Conservation (phyloP, 2,329 filamentous ascomycete species). For the Monascus ruber region DNA sequence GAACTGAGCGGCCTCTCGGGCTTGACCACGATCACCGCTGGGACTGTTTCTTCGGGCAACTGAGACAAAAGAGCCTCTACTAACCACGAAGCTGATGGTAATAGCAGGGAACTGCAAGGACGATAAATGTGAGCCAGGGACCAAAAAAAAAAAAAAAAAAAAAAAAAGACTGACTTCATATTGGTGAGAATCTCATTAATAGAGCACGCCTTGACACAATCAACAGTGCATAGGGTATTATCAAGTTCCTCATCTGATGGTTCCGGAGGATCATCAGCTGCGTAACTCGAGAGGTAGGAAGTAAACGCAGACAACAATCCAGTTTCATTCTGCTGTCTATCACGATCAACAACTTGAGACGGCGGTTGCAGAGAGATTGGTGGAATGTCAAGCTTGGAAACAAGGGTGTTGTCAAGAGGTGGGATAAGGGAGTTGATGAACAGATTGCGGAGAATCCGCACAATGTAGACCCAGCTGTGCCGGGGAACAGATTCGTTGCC, state of each 20-base stretch:
- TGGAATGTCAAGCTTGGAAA: conserved; percentile 58
- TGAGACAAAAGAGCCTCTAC: conserved; percentile 66
- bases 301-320: conserved; percentile 91
- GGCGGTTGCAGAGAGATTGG: conserved; percentile 83
- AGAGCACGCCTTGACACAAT: conserved; percentile 83
- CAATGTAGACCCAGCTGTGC: conserved; percentile 51
- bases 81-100: conserved; percentile 48
- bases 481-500: conserved; percentile 69
- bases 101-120: conserved; percentile 46
- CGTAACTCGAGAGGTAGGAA: conserved; percentile 96
- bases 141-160: conserved; percentile 7
- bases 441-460: conserved; percentile 86
- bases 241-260: conserved; percentile 95
- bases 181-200: conserved; percentile 75
- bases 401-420: conserved; percentile 58
- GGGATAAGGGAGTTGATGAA: conserved; percentile 92
- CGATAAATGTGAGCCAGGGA: conserved; percentile 4
- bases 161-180: conserved; percentile 50
- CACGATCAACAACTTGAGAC: conserved; percentile 85
- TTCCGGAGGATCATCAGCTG: conserved; percentile 92
- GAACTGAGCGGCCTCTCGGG: conserved; percentile 61
- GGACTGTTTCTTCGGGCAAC: conserved; percentile 73
- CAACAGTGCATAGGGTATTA: conserved; percentile 85
- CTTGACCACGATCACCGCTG: conserved; percentile 79
- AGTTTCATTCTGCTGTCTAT: conserved; percentile 62